phyloP scores from a whole-genome alignment of 495 filamentous ascomycete genomes.

The Articulospora tetracladia region DNA sequence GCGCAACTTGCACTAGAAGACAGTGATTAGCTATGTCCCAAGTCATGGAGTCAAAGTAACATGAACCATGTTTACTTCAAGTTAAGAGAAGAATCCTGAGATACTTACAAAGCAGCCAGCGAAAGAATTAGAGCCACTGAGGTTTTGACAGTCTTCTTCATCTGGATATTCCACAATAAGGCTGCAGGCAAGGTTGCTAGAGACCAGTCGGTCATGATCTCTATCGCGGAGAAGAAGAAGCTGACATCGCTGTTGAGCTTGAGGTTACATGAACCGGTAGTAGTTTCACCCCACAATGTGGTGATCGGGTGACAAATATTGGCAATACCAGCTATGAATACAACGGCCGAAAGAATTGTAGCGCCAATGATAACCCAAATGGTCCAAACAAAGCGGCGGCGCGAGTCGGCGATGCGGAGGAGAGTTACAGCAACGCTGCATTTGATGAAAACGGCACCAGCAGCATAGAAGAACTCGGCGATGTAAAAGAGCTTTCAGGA shows the following conservation, averaged over 20 bases:
- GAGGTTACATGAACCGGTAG: constrained; percentile 18
- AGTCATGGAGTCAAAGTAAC: too few relatives aligned
- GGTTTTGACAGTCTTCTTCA: constrained; percentile 14
- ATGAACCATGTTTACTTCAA: too few relatives aligned
- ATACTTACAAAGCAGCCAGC: constrained; percentile 18
- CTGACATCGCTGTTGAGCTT: constrained; percentile 18
- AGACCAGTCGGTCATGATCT: constrained; percentile 18
- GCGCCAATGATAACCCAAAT: constrained; percentile 10
- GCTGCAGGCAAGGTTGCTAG: constrained; percentile 15
- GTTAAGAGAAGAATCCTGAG: neutral
- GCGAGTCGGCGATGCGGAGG: neutral
- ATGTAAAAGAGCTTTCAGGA: neutral
- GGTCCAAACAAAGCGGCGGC: neutral
- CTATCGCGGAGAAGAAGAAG: constrained; percentile 22
- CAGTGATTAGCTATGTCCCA: neutral
- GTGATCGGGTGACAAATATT: constrained; percentile 22
- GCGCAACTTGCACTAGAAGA: constrained; percentile 18
- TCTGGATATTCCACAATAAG: constrained; percentile 18
- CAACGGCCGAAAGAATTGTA: constrained; percentile 6
- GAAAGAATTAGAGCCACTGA: constrained; percentile 16
- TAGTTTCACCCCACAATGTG: constrained; percentile 20
- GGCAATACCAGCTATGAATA: constrained; percentile 16
- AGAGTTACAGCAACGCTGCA: constrained; percentile 1
- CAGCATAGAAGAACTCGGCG: constrained; percentile 1
- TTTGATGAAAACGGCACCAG: neutral